A percentile compares a stretch with the other conserved stretches of the same genome.
phyloP scores from a whole-genome alignment of 768 basidiomycete genomes.

The Leucocoprinus leucothites region DNA sequence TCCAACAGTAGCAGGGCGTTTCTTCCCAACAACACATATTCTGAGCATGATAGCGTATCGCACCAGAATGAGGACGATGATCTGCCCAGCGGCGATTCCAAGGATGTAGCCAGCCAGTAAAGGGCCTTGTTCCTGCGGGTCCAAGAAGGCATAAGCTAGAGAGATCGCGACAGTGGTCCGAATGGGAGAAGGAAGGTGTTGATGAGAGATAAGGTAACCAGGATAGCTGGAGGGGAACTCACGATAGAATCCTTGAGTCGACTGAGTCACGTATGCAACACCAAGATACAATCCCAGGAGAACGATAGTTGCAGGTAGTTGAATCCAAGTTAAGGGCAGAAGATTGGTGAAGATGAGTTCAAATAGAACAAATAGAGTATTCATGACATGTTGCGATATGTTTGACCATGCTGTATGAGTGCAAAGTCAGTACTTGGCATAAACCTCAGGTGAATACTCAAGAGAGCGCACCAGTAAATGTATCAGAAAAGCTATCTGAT shows the following conservation, averaged over 20 bases:
- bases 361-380: slow-evolving; percentile 50
- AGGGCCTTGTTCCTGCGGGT: slow-evolving; percentile 41
- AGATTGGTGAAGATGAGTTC: slow-evolving; percentile 56
- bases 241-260: slow-evolving; percentile 65
- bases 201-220: no score
- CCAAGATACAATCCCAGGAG: slow-evolving; percentile 57
- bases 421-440: neutral
- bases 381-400: slow-evolving; percentile 60
- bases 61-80: slow-evolving; percentile 49
- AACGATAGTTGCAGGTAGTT: slow-evolving; percentile 43
- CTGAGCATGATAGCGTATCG: slow-evolving; percentile 40
- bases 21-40: neutral
- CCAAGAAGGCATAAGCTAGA: slow-evolving; percentile 63
- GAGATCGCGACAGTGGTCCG: no score
- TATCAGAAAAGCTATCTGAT: slow-evolving; percentile 1
- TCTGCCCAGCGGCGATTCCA: slow-evolving; percentile 51
- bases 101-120: slow-evolving; percentile 60
- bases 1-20: no score
- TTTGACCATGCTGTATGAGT: slow-evolving; percentile 49
- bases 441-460: no score
- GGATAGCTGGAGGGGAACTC: slow-evolving; percentile 21
- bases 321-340: slow-evolving; percentile 49
- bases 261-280: slow-evolving; percentile 65
- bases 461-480: neutral
- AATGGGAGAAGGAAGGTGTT: no score